Base-by-base conservation (phyloP, 2,329 filamentous ascomycete species). In the Fusarium denticulatum region DNA sequence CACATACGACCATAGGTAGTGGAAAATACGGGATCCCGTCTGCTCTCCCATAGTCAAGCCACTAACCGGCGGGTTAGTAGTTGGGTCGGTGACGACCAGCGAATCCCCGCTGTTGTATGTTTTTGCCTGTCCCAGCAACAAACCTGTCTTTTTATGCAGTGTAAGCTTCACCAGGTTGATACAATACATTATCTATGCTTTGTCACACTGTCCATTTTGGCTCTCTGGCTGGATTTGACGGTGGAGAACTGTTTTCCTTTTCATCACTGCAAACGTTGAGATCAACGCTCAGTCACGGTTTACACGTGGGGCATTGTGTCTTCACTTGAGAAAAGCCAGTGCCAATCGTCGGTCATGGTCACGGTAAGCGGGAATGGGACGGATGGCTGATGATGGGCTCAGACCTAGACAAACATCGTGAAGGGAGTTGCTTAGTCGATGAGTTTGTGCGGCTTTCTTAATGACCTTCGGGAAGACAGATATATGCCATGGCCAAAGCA, bases 11-110 rank as follows among this genome's bases (percentile, higher is more conserved):
- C 65, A 68, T n/a, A 69, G 56, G 56, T 69, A 68, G 47, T 56
- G 47, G 56, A 68, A 67, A 68, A 68, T 68, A 68, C 65, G 63
- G 65, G 65, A 68, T 68, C 65, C 65, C 65, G 65, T 68, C 65
- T 36, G 65, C 65, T 68, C 65, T 68, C 65, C 65, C 65, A 61
- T 67, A 67, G 65, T 68, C 65, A 68, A 68, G 63, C 65, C 47
- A 55, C 47, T 68, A 68, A 67, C 53, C 53, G 65, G 65, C 55
- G 65, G 63, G 67, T 68, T 68, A 68, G 65, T 68, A 68, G 65
- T 68, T 68, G 65, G 65, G 65, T 68, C 65, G 65, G 65, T 68
- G 65, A 68, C 65, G 65, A 68, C 65, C 65, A 68, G 65, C 65
- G 65, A 68, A 68, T 68, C 63, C 65, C 65, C 55, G 65, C 65